Evolutionary conservation across 1,284 basidiomycete genomes (phyloP).

Genomic region (Ustanciosporium gigantosporum): DNA sequence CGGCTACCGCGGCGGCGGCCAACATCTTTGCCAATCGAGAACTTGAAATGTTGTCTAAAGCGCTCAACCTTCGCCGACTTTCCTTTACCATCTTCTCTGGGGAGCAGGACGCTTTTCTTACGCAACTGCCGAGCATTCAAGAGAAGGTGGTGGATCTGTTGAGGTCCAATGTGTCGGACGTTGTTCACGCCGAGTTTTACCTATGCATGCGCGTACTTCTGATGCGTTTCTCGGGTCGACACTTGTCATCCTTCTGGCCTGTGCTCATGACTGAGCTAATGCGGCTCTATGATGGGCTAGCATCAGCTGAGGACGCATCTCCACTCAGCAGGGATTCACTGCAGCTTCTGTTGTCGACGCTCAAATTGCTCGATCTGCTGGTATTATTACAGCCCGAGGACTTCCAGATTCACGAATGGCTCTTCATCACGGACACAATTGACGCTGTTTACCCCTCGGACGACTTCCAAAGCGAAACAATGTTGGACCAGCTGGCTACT

Average conservation of each 20-base stretch:
- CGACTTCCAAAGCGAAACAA: constrained; percentile 78
- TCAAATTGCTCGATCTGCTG: constrained; percentile 90
- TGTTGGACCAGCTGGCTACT: constrained; percentile 86
- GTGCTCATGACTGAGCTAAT: constrained; percentile 86
- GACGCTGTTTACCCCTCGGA: constrained; percentile 89
- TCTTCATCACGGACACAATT: constrained; percentile 95
- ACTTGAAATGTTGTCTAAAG: constrained; percentile 86
- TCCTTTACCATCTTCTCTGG: constrained; percentile 82
- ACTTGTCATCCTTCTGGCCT: constrained; percentile 94
- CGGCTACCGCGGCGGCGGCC: constrained; percentile 72
- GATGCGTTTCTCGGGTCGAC: constrained; percentile 87
- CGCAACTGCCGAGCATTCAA: constrained; percentile 87
- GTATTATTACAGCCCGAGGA: constrained; percentile 91
- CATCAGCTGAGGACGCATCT: constrained; percentile 39
- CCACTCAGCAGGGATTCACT: constrained; percentile 74
- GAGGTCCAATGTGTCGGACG: constrained; percentile 73
- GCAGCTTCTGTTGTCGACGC: constrained; percentile 78
- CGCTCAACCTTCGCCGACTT: constrained; percentile 82
- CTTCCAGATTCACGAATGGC: constrained; percentile 99
- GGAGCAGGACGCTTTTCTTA: constrained; percentile 86
- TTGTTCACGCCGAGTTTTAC: constrained; percentile 85
- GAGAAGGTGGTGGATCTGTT: constrained; percentile 95
- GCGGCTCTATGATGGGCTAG: constrained; percentile 67
- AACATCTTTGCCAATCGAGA: constrained; percentile 97
- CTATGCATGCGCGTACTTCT: constrained; percentile 88